These are phyloP conservation scores for Syzygium syzygioides DNA, from an alignment of 441 rosid genomes.

Conservation along the genomic window DNA sequence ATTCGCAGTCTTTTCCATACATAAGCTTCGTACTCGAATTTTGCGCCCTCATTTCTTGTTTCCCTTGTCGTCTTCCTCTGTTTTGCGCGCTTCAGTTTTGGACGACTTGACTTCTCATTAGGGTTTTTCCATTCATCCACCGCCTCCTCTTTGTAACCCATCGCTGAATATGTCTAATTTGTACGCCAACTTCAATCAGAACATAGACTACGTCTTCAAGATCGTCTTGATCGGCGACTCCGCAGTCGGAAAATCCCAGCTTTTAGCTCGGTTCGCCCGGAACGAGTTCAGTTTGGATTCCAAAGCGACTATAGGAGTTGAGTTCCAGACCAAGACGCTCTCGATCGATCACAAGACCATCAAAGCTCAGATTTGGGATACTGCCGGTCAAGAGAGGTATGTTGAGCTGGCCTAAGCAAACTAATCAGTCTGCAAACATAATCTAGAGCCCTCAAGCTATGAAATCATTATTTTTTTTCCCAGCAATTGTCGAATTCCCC, in stretches of 20 bases:
- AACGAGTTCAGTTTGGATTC: conserved; percentile 17
- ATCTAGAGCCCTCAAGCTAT: not conserved
- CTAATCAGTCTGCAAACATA: not conserved
- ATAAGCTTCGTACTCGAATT: not conserved
- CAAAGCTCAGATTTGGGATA: conserved; percentile 24
- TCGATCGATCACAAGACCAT: conserved; percentile 13
- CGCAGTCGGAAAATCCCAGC: conserved; percentile 19
- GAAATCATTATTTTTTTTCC: not conserved
- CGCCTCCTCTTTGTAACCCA: not conserved
- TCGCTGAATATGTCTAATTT: conserved; percentile 4
- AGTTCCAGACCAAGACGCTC: conserved; percentile 17
- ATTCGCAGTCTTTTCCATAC: not conserved
- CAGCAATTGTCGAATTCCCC: not conserved
- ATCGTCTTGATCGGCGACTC: conserved; percentile 17
- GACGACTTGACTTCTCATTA: not conserved
- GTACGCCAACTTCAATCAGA: conserved; percentile 8
- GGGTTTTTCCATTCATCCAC: not conserved
- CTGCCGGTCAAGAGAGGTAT: conserved; percentile 24
- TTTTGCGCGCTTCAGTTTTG: not conserved
- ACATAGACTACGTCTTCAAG: conserved; percentile 16
- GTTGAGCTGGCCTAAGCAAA: not conserved
- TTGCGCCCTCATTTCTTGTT: not conserved
- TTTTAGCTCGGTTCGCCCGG: conserved; percentile 14
- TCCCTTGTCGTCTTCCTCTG: not conserved
- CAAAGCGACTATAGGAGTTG: conserved; percentile 18